Evolutionary conservation across 106 monocot genomes (phyloP).

Genomic region (Dioscorea alata): DNA sequence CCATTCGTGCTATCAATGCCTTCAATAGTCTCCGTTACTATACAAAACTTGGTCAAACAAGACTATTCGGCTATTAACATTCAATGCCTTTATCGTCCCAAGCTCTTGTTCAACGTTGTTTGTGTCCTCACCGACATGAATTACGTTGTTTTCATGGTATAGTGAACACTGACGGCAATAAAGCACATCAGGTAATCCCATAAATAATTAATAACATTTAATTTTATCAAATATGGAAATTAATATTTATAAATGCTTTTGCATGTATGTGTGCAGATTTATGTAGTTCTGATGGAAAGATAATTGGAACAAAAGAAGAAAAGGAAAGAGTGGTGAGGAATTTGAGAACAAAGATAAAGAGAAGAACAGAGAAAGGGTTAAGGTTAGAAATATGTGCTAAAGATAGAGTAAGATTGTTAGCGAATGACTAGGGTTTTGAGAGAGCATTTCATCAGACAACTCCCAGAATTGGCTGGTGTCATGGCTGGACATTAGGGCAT

Average conservation of each 20-base stretch:
- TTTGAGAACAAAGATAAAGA: constrained; percentile 33
- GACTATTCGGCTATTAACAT: constrained; percentile 40
- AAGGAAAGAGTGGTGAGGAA: constrained; percentile 34
- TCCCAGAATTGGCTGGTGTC: constrained; percentile 14
- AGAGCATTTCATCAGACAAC: constrained; percentile 41
- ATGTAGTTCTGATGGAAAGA: constrained; percentile 37
- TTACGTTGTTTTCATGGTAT: constrained; percentile 42
- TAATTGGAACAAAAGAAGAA: constrained; percentile 49
- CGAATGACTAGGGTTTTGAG: constrained; percentile 51
- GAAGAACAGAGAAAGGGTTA: constrained; percentile 37
- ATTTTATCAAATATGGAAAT: too few species aligned
- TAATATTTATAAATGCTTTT: too few species aligned
- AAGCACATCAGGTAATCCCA: constrained; percentile 19
- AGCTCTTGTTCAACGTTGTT: constrained; percentile 38
- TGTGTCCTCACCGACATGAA: constrained; percentile 42
- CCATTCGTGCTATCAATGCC: neutral
- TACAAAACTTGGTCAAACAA: constrained; percentile 34
- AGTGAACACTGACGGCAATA: constrained; percentile 25
- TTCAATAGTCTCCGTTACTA: constrained; percentile 13
- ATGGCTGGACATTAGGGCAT: constrained; percentile 10
- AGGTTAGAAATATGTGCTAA: constrained; percentile 36
- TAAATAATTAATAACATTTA: too few species aligned
- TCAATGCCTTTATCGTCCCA: constrained; percentile 31
- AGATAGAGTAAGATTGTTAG: constrained; percentile 25
- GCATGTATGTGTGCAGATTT: constrained; percentile 20